Percentiles rank a stretch among this genome's conserved stretches.
Conservation (phyloP, 2,329 filamentous ascomycete species). For the Pezicula carpinea region DNA sequence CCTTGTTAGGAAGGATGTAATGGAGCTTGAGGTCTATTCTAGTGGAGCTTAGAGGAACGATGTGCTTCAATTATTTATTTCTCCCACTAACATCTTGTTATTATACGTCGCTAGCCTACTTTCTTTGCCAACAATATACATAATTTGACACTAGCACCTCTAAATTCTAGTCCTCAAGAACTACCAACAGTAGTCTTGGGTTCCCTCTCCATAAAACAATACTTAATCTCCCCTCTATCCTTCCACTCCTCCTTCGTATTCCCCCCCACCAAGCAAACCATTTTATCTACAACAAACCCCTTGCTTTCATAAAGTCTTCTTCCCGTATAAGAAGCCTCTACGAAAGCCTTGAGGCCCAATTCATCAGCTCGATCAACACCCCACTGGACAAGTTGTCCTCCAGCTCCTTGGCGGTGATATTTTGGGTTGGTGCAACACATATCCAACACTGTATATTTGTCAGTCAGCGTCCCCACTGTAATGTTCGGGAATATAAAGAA, state of each 20-base stretch:
- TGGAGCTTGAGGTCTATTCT: too few relatives aligned
- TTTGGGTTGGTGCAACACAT: conserved; percentile 22
- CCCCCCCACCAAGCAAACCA: conserved; percentile 15
- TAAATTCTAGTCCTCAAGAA: not conserved
- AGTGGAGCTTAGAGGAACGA: too few relatives aligned
- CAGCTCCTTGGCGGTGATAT: conserved; percentile 23
- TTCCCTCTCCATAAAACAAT: conserved; percentile 9
- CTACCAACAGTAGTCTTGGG: not conserved
- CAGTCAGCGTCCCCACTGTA: too few relatives aligned
- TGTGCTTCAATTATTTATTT: too few relatives aligned
- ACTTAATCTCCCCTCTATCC: conserved; percentile 6
- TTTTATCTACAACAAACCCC: conserved; percentile 20
- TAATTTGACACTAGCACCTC: too few relatives aligned
- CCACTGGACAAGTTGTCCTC: conserved; percentile 22
- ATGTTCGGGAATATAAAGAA: too few relatives aligned
- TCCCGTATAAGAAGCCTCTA: conserved; percentile 19
- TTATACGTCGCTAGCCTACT: too few relatives aligned
- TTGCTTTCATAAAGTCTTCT: conserved; percentile 17
- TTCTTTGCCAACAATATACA: too few relatives aligned
- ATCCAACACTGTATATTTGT: conserved; percentile 15
- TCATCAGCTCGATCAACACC: conserved; percentile 23
- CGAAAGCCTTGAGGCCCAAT: conserved; percentile 19
- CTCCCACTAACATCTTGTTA: too few relatives aligned
- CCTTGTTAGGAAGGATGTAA: too few relatives aligned
- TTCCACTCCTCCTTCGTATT: conserved; percentile 20